A percentile compares a stretch with the other conserved stretches of the same genome.
Evolutionary conservation across 345 rosid genomes (phyloP).

Genomic region (Eucalyptus cladocalyx): DNA sequence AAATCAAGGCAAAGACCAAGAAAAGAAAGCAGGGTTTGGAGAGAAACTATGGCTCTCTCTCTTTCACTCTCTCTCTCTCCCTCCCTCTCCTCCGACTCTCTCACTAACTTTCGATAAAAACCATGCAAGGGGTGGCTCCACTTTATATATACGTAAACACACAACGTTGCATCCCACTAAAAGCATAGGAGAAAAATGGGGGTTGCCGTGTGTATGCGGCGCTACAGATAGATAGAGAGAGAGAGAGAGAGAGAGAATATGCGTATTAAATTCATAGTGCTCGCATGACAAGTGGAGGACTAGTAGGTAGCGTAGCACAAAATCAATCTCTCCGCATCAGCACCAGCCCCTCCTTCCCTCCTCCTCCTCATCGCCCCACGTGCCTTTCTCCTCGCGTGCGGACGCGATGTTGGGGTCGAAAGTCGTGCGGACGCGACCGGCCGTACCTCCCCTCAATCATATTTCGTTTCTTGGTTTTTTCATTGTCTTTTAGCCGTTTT

Average conservation of each 20-base stretch:
- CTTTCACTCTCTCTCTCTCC: neutral
- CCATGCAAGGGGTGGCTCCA: neutral
- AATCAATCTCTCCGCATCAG: slow-evolving; percentile 9
- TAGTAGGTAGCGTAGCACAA: slow-evolving; percentile 48
- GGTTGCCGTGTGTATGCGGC: too few relatives aligned
- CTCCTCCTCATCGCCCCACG: neutral
- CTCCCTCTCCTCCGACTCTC: neutral
- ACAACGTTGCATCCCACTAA: neutral
- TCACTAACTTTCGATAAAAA: neutral
- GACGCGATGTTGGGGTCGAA: neutral
- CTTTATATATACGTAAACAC: slow-evolving; percentile 14
- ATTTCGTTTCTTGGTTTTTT: neutral
- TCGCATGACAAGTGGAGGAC: slow-evolving; percentile 68
- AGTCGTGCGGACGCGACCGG: neutral
- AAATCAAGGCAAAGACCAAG: neutral
- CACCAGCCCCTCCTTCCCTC: neutral
- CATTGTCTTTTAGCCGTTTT: neutral
- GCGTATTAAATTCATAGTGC: slow-evolving; percentile 32
- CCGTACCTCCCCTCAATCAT: neutral
- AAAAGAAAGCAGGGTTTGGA: neutral
- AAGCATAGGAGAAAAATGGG: neutral
- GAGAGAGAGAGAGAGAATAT: neutral
- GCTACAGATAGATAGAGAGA: too few relatives aligned
- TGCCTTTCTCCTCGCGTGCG: neutral
- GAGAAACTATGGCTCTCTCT: slow-evolving; percentile 18